Evolutionary conservation across 2,329 filamentous ascomycete genomes (phyloP).

Genomic region (Daldinia sp.): DNA sequence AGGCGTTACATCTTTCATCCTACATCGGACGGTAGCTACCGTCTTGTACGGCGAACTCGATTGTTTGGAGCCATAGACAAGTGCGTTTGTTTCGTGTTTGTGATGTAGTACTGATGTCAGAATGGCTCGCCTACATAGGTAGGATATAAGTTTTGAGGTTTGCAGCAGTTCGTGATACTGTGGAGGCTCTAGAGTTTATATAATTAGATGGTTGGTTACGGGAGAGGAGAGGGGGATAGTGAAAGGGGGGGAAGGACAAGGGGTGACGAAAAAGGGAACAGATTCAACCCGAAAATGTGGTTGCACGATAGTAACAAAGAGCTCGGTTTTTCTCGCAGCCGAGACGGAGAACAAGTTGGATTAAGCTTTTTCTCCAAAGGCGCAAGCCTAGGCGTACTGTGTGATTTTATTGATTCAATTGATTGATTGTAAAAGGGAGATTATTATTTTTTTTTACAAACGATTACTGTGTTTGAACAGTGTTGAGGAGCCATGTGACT

Average conservation of each 20-base stretch:
- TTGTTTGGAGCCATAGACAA: neutral
- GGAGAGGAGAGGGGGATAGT: neutral
- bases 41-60: neutral
- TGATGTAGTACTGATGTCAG: neutral
- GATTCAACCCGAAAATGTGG: neutral
- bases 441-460: no score
- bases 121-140: neutral
- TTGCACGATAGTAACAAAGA: neutral
- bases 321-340: constrained; percentile 9
- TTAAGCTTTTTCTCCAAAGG: constrained; percentile 18
- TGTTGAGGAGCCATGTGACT: no score
- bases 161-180: neutral
- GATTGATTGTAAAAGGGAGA: no score
- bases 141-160: neutral
- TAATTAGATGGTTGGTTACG: neutral
- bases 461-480: no score
- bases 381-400: neutral
- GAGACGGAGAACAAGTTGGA: constrained; percentile 5
- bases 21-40: neutral
- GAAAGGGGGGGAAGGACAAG: neutral
- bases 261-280: neutral
- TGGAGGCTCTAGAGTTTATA: neutral
- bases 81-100: neutral
- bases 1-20: neutral
- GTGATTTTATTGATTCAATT: no score